These are phyloP conservation scores for Macaranga tanarius DNA, from an alignment of 441 rosid species.

Conservation along the genomic window DNA sequence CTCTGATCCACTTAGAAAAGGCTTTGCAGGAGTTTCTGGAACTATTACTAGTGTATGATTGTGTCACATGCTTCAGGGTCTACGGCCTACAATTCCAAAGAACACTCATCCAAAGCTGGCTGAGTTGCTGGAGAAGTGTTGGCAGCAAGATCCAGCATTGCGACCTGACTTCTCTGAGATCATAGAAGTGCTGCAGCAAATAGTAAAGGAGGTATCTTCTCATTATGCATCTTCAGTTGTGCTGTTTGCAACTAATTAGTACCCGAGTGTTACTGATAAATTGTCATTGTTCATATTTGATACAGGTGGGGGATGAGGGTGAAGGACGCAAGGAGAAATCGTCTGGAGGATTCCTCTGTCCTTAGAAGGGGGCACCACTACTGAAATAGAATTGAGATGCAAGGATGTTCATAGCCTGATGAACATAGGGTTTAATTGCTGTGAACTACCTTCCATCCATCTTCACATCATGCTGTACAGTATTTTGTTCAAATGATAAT, in stretches of 20 bases:
- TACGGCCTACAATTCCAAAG: slow-evolving; percentile 86
- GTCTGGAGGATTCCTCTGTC: slow-evolving; percentile 73
- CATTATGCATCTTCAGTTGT: neutral
- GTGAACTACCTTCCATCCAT: slow-evolving; percentile 14
- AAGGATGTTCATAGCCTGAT: slow-evolving; percentile 21
- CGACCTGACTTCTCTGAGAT: slow-evolving; percentile 81
- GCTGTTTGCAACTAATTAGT: neutral
- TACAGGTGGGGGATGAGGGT: slow-evolving; percentile 62
- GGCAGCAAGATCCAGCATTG: slow-evolving; percentile 75
- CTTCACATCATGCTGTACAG: slow-evolving; percentile 31
- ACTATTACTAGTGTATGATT: too few species aligned
- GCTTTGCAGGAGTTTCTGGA: too few species aligned
- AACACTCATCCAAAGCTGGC: slow-evolving; percentile 64
- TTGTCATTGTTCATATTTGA: neutral
- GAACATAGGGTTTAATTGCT: slow-evolving; percentile 15
- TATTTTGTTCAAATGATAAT: slow-evolving; percentile 12
- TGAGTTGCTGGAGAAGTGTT: slow-evolving; percentile 82
- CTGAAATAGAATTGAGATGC: slow-evolving; percentile 24
- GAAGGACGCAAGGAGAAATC: slow-evolving; percentile 73
- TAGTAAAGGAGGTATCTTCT: slow-evolving; percentile 60
- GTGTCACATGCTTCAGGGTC: too few species aligned
- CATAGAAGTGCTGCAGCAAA: slow-evolving; percentile 57
- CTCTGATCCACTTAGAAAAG: too few species aligned
- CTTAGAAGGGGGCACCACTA: slow-evolving; percentile 81
- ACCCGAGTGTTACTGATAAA: neutral